These are phyloP conservation scores for Globisporangium paroecandrum DNA, from an alignment of 352 stramenopile genomes.

Conservation along the genomic window DNA sequence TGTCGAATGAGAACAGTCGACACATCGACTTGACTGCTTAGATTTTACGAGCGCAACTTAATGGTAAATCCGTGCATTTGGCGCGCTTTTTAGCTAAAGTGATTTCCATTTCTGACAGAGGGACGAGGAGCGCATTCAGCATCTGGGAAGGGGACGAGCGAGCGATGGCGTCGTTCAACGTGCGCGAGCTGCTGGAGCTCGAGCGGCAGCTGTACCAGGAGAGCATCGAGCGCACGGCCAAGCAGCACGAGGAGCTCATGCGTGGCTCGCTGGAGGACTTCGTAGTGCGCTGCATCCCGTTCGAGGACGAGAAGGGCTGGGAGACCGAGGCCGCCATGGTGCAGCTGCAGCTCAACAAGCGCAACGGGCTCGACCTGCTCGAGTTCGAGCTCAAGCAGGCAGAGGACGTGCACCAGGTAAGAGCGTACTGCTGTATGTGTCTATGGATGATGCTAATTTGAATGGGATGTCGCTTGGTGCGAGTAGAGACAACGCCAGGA, in stretches of 20 bases:
- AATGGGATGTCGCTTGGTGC: not conserved
- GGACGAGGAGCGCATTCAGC: not conserved
- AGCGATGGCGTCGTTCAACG: conserved; percentile 31
- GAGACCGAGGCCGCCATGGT: conserved; percentile 46
- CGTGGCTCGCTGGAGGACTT: conserved; percentile 56
- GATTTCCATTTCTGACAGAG: no score
- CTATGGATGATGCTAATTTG: not conserved
- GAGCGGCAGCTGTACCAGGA: conserved; percentile 83
- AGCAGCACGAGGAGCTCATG: conserved; percentile 47
- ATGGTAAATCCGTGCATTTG: not conserved
- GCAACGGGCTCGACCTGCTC: conserved; percentile 59
- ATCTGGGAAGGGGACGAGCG: conserved; percentile 2
- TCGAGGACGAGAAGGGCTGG: conserved; percentile 46
- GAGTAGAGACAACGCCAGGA: conserved; percentile 20
- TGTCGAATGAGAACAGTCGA: no score
- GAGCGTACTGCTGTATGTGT: not conserved
- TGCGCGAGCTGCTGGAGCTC: conserved; percentile 73
- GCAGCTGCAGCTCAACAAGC: conserved; percentile 49
- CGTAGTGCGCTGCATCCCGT: conserved; percentile 51
- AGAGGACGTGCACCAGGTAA: conserved; percentile 48
- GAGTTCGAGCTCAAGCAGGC: conserved; percentile 75
- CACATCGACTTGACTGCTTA: not conserved
- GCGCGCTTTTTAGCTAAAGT: not conserved
- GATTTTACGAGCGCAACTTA: not conserved
- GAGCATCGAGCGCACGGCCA: conserved; percentile 61